Evolutionary conservation across 768 basidiomycete genomes (phyloP), one percentile per base, ranked within the genome.

Genomic region (Fomitopsis serialis): DNA sequence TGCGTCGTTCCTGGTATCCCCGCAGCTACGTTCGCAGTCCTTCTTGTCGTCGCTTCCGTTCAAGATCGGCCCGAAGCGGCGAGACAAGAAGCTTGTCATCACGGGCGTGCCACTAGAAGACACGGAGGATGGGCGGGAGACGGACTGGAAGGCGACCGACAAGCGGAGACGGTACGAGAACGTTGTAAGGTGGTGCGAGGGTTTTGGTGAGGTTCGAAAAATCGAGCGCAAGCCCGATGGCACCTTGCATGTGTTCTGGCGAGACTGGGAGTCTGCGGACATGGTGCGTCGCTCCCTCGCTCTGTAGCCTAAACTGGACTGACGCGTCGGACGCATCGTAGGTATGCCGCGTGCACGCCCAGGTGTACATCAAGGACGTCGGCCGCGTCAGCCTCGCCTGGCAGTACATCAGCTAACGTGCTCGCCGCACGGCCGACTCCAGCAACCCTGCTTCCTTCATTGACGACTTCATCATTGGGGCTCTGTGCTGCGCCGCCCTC

Each of bases 331-430:
- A 32, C 37, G 15, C 15, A 15, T 1, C 27, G 42, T 47, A 66
- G 64, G 65, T 66, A 34, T 64, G 65, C 50, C 65, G 65, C 19
- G 45, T 66, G 7, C 60, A 64, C 44, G 61, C 58, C 13, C 63
- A 66, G 47, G 65, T 66, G 9, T 44, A 51, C 43, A 64, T 66
- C 52, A 61, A 60, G 56, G 63, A 61, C 48, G 63, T 64, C 40
- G 65, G 65, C 40, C 61, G 58, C 23, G 65, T 64, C 42, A 59
- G 53, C 53, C 53, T 66, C 11, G 57, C 63, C 12, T 66, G 65
- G 65, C 61, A 55, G n/a, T 66, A 66, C 48, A 58, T 63, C 45
- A 53, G 35, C 45, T 53, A 47, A 35, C 15, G 37, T 40, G 37
- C 6, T 40, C 37, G 37, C 15, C 15, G 37, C 19, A 6, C 37